phyloP scores from a whole-genome alignment of 2,329 filamentous ascomycete species.

The Parascedosporium putredinis region DNA sequence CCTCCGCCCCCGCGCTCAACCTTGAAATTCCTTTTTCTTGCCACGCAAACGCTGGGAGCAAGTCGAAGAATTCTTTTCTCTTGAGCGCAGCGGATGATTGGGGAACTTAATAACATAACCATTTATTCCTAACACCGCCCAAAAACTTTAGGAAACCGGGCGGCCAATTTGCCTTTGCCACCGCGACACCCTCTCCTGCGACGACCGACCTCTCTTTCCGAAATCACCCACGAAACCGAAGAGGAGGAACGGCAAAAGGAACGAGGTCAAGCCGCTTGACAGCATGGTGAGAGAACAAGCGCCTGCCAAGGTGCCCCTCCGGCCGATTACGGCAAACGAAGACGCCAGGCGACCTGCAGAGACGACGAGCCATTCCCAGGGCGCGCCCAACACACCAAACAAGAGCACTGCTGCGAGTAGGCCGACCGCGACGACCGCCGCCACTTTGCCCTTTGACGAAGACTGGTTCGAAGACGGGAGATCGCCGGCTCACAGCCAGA shows the following conservation, averaged over 20 bases:
- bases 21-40: not conserved
- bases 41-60: not conserved
- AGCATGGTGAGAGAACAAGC: constrained; percentile 38
- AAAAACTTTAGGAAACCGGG: constrained; percentile 8
- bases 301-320: constrained; percentile 32
- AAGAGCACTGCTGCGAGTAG: constrained; percentile 17
- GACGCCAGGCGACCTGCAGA: constrained; percentile 18
- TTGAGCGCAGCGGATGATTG: too few species aligned
- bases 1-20: too few species aligned
- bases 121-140: not conserved
- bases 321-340: constrained; percentile 24
- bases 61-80: not conserved
- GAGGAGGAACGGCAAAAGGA: too few species aligned
- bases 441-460: constrained; percentile 7
- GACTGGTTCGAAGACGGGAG: constrained; percentile 11
- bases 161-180: constrained; percentile 9
- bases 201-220: constrained; percentile 9
- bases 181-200: constrained; percentile 10
- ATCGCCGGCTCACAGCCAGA: constrained; percentile 14
- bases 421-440: too few species aligned
- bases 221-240: constrained; percentile 6
- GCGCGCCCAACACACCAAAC: constrained; percentile 19
- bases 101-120: too few species aligned
- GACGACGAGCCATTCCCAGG: constrained; percentile 21
- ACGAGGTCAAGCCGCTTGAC: not conserved